Percentiles rank a stretch among this genome's conserved stretches.
These are phyloP conservation scores for Exophiala viscosa DNA, from an alignment of 2,329 filamentous ascomycete species.

Conservation along the genomic window DNA sequence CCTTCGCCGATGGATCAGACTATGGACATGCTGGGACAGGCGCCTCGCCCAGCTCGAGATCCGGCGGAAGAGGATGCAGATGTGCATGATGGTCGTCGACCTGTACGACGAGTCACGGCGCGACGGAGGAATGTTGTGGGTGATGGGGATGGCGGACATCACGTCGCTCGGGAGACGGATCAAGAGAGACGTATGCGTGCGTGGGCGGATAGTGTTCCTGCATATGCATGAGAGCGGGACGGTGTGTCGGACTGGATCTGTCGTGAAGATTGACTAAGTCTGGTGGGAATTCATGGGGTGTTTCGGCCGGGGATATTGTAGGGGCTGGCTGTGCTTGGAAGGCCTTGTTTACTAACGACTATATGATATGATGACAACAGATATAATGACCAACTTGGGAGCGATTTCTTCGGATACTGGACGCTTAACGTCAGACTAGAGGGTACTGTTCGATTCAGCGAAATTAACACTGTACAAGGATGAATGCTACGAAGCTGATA, in stretches of 20 bases:
- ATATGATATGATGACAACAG: no score
- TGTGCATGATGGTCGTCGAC: neutral
- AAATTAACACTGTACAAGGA: no score
- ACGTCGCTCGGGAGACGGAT: slow-evolving; percentile 48
- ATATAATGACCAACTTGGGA: no score
- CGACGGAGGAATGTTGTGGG: slow-evolving; percentile 33
- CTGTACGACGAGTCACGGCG: slow-evolving; percentile 5
- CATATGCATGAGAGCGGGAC: neutral
- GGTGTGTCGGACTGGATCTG: neutral
- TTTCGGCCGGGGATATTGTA: no score
- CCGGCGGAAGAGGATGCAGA: slow-evolving; percentile 13
- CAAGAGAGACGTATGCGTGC: slow-evolving; percentile 19
- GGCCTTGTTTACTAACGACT: no score
- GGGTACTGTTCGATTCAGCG: no score
- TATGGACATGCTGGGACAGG: slow-evolving; percentile 10
- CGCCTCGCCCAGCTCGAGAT: neutral
- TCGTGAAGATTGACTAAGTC: neutral
- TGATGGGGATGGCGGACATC: slow-evolving; percentile 35
- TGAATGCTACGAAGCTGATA: no score
- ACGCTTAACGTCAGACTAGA: no score
- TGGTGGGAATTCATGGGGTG: neutral
- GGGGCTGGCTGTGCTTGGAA: no score
- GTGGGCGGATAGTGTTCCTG: slow-evolving; percentile 19
- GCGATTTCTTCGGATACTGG: no score
- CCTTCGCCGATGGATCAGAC: slow-evolving; percentile 18